Base-by-base conservation (phyloP, 2,329 filamentous ascomycete genomes). In the Colletotrichum incanum region DNA sequence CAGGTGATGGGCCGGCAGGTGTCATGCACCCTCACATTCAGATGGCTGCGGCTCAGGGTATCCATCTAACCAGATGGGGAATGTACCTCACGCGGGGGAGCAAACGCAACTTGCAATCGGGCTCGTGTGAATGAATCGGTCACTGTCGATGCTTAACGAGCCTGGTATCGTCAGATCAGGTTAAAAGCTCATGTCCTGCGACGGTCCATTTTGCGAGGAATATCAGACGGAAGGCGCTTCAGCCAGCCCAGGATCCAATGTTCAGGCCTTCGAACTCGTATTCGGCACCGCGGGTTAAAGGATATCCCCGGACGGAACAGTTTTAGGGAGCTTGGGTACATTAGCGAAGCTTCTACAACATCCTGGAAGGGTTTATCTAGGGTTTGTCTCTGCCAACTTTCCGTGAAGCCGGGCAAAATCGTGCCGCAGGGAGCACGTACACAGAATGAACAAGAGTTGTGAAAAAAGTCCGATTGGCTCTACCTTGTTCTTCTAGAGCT, bases 1-100 rank as follows among this genome's bases (percentile, higher is more conserved):
- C 20, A 52, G 18, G 45, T 65, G 43, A 59, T 69, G 59, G 58
- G 69, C 45, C 59, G 69, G 45, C 69, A 65, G 65, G 59, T 70
- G 59, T 70, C 70, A 72, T 23, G 39, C 54, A 20, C 31, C 34
- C 20, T 16, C 20, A 45, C 20, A 43, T 50, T 72, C 70, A 64
- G 65, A 72, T n/a, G 70, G 47, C 37, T 23, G 60, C 9, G 43
- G 26, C 34, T 37, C 5, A 49, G 45, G 59, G 12, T 11, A 26
- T 12, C 34, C 31, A 20, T 20, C 16, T n/a, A 5, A 23, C 23
- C 31, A 11, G 23, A 64, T 26, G 39, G 16, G n/a, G 7, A 26
- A 37, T 26, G 47, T 65, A 31, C 28, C 28, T 6, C 28, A 28
- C 9, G 43, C 11, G 28, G 47, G 34, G 23, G 18, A 28, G 14